Evolutionary conservation across 2,329 filamentous ascomycete genomes (phyloP).

Genomic region (Bipolaris sorokiniana): DNA sequence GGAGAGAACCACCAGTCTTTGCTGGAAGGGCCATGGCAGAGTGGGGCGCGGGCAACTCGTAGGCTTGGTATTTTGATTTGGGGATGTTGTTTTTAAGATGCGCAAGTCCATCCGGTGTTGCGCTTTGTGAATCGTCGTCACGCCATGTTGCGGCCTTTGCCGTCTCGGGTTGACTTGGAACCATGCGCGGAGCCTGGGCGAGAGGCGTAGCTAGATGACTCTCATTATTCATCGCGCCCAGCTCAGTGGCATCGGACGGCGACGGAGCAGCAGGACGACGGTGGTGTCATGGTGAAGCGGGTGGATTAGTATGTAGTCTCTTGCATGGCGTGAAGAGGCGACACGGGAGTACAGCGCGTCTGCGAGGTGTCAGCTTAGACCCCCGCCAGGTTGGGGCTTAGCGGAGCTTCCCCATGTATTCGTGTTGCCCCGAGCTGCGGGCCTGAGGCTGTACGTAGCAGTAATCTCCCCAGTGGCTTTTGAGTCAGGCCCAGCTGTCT

Average conservation of each 20-base stretch:
- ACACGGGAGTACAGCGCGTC: slow-evolving; percentile 26
- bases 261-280: slow-evolving; percentile 34
- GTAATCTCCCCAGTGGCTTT: slow-evolving; percentile 5
- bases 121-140: slow-evolving; percentile 15
- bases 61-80: slow-evolving; percentile 16
- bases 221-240: slow-evolving; percentile 36
- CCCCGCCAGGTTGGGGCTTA: slow-evolving; percentile 16
- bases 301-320: slow-evolving; percentile 35
- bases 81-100: slow-evolving; percentile 13
- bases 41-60: slow-evolving; percentile 21
- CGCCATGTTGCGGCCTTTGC: slow-evolving; percentile 24
- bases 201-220: slow-evolving; percentile 36
- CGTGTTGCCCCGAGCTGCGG: slow-evolving; percentile 12
- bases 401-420: slow-evolving; percentile 13
- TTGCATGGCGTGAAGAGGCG: slow-evolving; percentile 40
- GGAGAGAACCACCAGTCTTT: slow-evolving; percentile 43
- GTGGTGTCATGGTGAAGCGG: slow-evolving; percentile 42
- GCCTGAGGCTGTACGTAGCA: background rate
- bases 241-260: slow-evolving; percentile 32
- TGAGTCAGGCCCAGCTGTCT: background rate
- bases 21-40: slow-evolving; percentile 29
- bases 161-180: slow-evolving; percentile 21
- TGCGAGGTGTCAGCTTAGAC: slow-evolving; percentile 18
- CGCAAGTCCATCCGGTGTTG: slow-evolving; percentile 22
- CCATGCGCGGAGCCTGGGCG: slow-evolving; percentile 32